These are phyloP conservation scores for Metschnikowia continentalis DNA, from an alignment of 805 yeast species.

Conservation along the genomic window DNA sequence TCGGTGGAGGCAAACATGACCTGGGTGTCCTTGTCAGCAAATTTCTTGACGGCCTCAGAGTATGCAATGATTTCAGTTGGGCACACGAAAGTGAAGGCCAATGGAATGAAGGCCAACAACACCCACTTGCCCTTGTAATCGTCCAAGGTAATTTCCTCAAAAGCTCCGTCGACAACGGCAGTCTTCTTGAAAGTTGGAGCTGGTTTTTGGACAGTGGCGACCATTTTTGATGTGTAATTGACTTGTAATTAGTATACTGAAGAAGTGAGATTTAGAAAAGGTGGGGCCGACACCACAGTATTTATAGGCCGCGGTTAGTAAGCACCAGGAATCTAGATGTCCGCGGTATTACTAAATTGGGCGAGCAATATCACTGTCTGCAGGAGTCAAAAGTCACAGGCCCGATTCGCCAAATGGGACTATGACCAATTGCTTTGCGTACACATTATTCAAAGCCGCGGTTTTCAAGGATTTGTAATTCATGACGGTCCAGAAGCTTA, in stretches of 20 bases:
- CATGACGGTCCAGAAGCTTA: not conserved
- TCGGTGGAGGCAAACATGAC: constrained; percentile 96
- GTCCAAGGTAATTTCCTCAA: constrained; percentile 92
- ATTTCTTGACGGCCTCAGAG: constrained; percentile 91
- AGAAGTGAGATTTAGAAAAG: not conserved
- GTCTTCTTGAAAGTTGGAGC: constrained; percentile 96
- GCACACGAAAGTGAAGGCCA: constrained; percentile 99
- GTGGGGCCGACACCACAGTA: constrained; percentile 8
- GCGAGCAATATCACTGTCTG: constrained; percentile 1
- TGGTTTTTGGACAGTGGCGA: constrained; percentile 86
- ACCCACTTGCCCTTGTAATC: constrained; percentile 99
- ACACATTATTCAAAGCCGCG: not conserved
- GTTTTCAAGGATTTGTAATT: not conserved
- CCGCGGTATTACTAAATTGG: constrained; percentile 14
- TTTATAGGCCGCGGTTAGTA: constrained; percentile 14
- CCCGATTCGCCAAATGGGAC: not conserved
- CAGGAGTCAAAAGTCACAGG: constrained; percentile 2
- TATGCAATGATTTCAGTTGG: constrained; percentile 99
- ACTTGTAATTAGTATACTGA: not conserved
- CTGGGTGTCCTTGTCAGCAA: constrained; percentile 81
- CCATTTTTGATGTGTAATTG: constrained; percentile 48
- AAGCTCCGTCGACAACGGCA: constrained; percentile 94
- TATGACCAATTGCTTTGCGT: not conserved
- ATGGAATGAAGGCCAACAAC: constrained; percentile 91
- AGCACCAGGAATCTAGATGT: constrained; percentile 16